phyloP scores from a whole-genome alignment of 192 early-diverging fungal genomes.

The Rhizophagus sp. region DNA sequence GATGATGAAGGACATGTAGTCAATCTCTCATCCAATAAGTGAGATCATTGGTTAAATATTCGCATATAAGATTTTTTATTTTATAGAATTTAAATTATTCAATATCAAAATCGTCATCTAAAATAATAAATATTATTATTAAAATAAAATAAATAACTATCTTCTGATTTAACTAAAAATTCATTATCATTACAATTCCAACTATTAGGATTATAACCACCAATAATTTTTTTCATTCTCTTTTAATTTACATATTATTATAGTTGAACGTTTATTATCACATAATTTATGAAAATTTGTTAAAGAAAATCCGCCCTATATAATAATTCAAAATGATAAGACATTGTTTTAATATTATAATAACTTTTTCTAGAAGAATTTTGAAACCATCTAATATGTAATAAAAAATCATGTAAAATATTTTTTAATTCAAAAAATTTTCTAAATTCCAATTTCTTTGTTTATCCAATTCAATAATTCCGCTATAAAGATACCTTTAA shows the following conservation, averaged over 20 bases:
- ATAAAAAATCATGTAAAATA: neutral
- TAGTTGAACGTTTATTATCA: neutral
- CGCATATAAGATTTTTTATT: too few relatives aligned
- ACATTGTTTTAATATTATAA: neutral
- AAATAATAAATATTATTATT: neutral
- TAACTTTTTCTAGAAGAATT: neutral
- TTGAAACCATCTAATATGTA: neutral
- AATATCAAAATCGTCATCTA: too few relatives aligned
- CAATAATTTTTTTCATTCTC: neutral
- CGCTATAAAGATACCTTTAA: slow-evolving; percentile 24
- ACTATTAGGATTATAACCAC: neutral
- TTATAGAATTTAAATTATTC: too few relatives aligned
- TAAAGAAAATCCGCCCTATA: neutral
- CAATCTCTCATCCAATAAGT: too few relatives aligned
- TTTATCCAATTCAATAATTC: slow-evolving; percentile 1
- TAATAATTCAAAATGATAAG: neutral
- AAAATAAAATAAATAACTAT: slow-evolving; percentile 6
- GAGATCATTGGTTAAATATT: too few relatives aligned
- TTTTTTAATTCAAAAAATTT: neutral
- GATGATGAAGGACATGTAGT: too few relatives aligned
- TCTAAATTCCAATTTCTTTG: neutral
- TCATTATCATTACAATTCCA: neutral
- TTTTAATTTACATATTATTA: neutral
- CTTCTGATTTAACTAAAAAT: neutral
- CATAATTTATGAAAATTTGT: neutral